Base-by-base conservation (phyloP, 805 yeast species). In the Helenozyma baotianmanensis region DNA sequence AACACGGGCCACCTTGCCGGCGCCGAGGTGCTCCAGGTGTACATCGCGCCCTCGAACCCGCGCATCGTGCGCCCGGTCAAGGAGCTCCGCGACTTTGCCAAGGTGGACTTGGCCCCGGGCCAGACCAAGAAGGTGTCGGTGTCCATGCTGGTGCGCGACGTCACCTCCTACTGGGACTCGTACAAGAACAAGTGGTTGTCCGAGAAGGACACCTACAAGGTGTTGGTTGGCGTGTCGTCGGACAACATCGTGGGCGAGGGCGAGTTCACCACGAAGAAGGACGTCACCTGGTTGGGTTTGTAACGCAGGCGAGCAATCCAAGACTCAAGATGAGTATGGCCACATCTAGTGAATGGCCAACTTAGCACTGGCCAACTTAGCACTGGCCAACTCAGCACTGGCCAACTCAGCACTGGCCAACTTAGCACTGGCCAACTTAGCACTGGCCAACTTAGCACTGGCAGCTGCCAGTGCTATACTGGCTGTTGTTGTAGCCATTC, bases 51-150 rank as follows among this genome's bases (percentile, higher is more conserved):
- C 13, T 30, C 36, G 12, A 36, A 44, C 11, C 33, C 54, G 13
- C 32, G 33, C 14, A 43, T 56, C 12, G 42, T 41, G 14, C 45
- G 54, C 14, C 60, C 62, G 1, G 35, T 45, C 13, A 57, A 56
- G 32, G 62, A 57, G 35, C 50, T 58, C 33, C 53, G 51, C 35
- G 62, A 56, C 17, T 57, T 49, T 32, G 60, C 47, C 27, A 58
- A 58, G 42, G 56, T 53, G 10, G 13, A 21, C 12, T 43, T 58
- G 30, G 38, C 40, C 23, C 38, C 49, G 2, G 53, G 53, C 3
- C 35, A 44, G 27, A 16, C 33, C 17, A 38, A 36, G 18, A 18
- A 29, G 5, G 54, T 51, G 10, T 22, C 32, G 3, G 33, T 56
- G 17, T 33, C 38, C 14, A 39, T 55, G 21, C 41, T 50, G 2